Base-by-base conservation (phyloP, 2,329 filamentous ascomycete genomes). In the Diaporthe vexans region DNA sequence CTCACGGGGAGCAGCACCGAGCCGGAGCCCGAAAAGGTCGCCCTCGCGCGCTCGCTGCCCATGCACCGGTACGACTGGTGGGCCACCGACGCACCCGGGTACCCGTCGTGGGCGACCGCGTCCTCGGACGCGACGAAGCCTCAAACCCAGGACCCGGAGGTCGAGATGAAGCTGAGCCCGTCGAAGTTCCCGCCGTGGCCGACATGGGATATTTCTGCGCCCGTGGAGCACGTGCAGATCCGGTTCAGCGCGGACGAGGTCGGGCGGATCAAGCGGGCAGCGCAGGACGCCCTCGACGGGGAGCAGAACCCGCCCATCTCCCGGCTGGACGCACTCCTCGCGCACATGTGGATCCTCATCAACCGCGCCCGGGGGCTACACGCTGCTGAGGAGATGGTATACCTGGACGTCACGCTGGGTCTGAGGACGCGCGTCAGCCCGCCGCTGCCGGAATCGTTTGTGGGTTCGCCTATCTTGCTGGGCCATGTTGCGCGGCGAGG, bases 11-110 rank as follows among this genome's bases (percentile, higher is more conserved):
- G 77, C 5, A 77, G 77, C 5, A 77, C 81, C 0, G 77, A 82
- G n/a, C 73, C 80, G 3, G 75, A 80, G 35, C 35, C 56, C n/a
- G 43, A 70, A 7, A 76, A 79, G 8, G 67, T 82, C 26, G 74
- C 77, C 0, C 78, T 75, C 37, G 84, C 84, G 6, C 79, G 83
- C 10, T 76, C 77, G 3, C 77, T 89, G 7, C 86, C 87, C 1
- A 79, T 85, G 71, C 84, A 88, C 76, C 83, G 86, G 9, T 88
- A 83, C 73, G 85, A 88, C 79, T 88, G 86, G 84, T 89, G 85
- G 85, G 80, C 79, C 37, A 77, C 71, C 8, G 77, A 79, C 0
- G 82, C 79, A 0, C 81, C 80, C 0, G 79, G 81, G 1, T 83
- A 80, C 35, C 80, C 79, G 1, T n/a, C 71, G 2, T 81, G 78